Conservation (phyloP, 805 yeast genomes). For the Kockiozyma suomiensis region DNA sequence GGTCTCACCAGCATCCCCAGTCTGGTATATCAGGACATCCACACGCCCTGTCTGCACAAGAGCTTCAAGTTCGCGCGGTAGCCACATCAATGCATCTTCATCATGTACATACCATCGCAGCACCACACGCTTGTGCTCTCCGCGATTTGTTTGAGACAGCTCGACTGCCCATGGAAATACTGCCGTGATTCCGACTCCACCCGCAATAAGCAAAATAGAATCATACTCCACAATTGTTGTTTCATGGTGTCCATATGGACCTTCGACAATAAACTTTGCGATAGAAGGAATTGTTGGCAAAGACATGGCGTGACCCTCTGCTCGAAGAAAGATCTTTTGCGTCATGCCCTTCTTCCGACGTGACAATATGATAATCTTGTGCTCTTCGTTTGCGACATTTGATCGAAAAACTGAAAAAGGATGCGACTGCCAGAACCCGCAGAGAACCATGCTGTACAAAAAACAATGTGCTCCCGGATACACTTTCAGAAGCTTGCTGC, state of each 20-base stretch:
- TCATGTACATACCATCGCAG: conserved; percentile 12
- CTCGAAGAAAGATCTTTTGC: not conserved
- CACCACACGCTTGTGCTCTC: not conserved
- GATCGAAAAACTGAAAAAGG: conserved; percentile 18
- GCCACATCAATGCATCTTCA: conserved; percentile 6
- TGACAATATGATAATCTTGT: not conserved
- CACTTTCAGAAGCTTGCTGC: not conserved
- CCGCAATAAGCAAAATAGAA: conserved; percentile 56
- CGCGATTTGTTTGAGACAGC: not conserved
- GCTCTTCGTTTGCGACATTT: not conserved
- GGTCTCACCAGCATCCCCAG: not conserved
- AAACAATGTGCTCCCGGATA: conserved; percentile 26
- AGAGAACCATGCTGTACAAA: conserved; percentile 5
- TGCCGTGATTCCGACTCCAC: conserved; percentile 68
- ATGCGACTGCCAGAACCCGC: conserved; percentile 20
- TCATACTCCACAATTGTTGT: conserved; percentile 51
- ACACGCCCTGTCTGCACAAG: not conserved
- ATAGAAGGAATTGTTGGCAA: not conserved
- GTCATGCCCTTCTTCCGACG: conserved; percentile 12
- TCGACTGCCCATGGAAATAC: conserved; percentile 51
- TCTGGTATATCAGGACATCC: not conserved
- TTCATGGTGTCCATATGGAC: conserved; percentile 56
- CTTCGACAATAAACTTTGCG: conserved; percentile 56
- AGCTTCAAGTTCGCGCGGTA: conserved; percentile 2
- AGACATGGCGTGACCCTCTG: not conserved